Evolutionary conservation across 2,329 filamentous ascomycete species (phyloP).

Genomic region (Colletotrichum tamarilloi): DNA sequence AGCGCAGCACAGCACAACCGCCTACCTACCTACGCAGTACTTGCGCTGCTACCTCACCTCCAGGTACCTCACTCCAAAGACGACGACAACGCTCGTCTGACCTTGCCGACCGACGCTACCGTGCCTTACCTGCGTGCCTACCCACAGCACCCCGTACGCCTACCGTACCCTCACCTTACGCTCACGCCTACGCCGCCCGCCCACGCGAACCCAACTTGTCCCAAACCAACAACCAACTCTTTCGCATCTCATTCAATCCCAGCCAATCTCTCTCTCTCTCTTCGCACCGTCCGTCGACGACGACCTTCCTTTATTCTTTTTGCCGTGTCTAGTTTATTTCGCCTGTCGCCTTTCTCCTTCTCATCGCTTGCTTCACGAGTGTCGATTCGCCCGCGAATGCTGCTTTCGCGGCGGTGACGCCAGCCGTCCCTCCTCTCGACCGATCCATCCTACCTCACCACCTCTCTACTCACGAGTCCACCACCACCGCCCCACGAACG

Average conservation of each 20-base stretch:
- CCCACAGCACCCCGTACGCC: neutral
- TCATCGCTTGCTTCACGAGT: neutral
- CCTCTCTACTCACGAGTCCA: neutral
- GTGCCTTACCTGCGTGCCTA: neutral
- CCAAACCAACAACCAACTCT: neutral
- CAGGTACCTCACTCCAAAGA: neutral
- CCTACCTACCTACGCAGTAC: neutral
- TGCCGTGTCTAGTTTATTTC: neutral
- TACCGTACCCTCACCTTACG: neutral
- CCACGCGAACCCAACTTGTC: neutral
- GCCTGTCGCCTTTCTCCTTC: neutral
- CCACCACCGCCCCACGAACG: neutral
- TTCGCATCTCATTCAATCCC: slow-evolving; percentile 10
- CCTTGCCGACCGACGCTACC: neutral
- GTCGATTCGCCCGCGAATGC: slow-evolving; percentile 32
- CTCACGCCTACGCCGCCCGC: neutral
- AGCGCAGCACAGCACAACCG: slow-evolving; percentile 4
- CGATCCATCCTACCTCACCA: slow-evolving; percentile 22
- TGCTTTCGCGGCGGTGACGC: slow-evolving; percentile 38
- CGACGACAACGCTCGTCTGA: slow-evolving; percentile 30
- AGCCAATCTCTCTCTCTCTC: slow-evolving; percentile 3
- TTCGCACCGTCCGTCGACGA: slow-evolving; percentile 10
- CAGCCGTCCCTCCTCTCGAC: slow-evolving; percentile 36
- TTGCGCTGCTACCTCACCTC: neutral
- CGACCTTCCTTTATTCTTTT: slow-evolving; percentile 7